Conservation (phyloP, 208 protist species). For the Trypanosoma boissoni region DNA sequence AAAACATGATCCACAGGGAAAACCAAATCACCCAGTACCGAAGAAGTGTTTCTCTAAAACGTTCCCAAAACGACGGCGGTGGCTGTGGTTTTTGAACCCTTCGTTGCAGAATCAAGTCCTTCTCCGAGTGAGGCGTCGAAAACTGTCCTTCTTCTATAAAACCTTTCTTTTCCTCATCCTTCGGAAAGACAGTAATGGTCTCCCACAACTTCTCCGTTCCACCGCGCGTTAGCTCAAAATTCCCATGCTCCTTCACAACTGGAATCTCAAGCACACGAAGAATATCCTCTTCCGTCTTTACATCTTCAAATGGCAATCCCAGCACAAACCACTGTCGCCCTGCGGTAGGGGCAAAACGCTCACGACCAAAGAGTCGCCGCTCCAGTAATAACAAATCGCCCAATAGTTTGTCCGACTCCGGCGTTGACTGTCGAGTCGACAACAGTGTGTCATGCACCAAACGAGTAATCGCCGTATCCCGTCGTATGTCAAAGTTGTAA, state of each 20-base stretch:
- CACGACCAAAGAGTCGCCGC: conserved; percentile 69
- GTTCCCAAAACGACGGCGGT: conserved; percentile 74
- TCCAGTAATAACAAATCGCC: conserved; percentile 76
- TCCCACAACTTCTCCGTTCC: conserved; percentile 80
- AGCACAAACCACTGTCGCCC: conserved; percentile 80
- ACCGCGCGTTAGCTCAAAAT: conserved; percentile 46
- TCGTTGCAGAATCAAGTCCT: conserved; percentile 47
- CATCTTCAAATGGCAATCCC: conserved; percentile 67
- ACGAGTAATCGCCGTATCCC: conserved; percentile 73
- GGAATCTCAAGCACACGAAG: conserved; percentile 65
- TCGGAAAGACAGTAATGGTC: conserved; percentile 51
- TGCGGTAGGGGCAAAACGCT: conserved; percentile 66
- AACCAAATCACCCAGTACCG: conserved; percentile 90
- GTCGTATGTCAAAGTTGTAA: conserved; percentile 90
- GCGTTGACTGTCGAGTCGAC: conserved; percentile 40
- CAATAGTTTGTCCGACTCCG: conserved; percentile 77
- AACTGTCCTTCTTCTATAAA: conserved; percentile 60
- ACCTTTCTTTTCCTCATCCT: conserved; percentile 37
- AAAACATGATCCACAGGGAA: conserved; percentile 83
- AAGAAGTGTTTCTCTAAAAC: conserved; percentile 70
- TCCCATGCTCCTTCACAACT: conserved; percentile 65
- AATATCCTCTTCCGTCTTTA: conserved; percentile 75
- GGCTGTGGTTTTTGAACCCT: conserved; percentile 70
- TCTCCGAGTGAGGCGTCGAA: conserved; percentile 19
- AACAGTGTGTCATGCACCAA: conserved; percentile 64